Evolutionary conservation across 2,329 filamentous ascomycete species (phyloP).

Genomic region (Colletotrichum euphorbiae): DNA sequence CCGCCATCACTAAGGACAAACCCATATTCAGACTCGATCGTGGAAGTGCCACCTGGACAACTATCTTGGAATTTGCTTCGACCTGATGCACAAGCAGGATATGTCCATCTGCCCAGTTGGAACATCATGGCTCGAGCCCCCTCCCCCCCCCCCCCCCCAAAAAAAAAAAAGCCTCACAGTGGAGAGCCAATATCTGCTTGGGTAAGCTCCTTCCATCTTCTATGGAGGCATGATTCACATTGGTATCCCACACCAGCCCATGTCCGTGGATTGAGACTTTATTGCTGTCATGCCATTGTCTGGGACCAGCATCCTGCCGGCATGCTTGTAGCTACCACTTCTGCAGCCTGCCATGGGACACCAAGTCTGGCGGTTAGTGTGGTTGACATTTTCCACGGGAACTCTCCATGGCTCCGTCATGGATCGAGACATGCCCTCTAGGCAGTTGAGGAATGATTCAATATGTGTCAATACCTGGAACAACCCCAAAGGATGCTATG

Average conservation of each 20-base stretch:
- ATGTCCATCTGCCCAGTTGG: conserved; percentile 4
- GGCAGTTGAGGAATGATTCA: background rate
- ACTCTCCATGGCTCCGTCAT: background rate
- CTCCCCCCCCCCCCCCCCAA: no score
- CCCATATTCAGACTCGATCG: background rate
- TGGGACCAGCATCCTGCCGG: background rate
- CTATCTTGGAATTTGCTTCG: conserved; percentile 11
- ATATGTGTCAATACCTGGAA: background rate
- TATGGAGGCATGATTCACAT: background rate
- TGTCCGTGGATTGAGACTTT: conserved; percentile 7
- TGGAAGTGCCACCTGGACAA: conserved; percentile 29
- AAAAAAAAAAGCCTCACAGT: background rate
- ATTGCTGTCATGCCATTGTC: background rate
- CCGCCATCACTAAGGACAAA: background rate
- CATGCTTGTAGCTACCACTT: conserved; percentile 15
- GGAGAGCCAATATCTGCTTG: conserved; percentile 13
- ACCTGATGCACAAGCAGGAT: background rate
- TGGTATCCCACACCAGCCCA: conserved; percentile 8
- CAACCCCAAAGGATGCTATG: background rate
- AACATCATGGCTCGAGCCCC: conserved; percentile 20
- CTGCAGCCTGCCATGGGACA: conserved; percentile 38
- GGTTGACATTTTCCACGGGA: background rate
- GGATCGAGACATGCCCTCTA: background rate
- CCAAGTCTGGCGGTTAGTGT: conserved; percentile 33
- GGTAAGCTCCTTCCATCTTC: conserved; percentile 22